These are phyloP conservation scores for Aspergillus sojae DNA, from an alignment of 2,329 filamentous ascomycete species.

Conservation along the genomic window DNA sequence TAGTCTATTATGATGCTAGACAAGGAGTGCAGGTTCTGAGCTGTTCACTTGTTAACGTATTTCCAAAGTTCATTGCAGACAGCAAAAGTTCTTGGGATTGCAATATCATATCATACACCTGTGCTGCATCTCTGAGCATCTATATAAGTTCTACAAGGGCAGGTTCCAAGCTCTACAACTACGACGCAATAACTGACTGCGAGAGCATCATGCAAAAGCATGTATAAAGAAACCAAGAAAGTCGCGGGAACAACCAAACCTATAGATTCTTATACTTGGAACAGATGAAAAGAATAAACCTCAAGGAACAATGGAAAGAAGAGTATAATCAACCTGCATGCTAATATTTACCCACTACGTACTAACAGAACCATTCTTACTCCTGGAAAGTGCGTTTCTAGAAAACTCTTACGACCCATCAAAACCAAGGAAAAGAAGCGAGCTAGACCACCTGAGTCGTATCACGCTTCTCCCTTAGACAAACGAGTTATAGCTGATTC, in stretches of 20 bases:
- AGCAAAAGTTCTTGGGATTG: background rate
- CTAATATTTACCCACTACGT: background rate
- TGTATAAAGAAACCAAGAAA: background rate
- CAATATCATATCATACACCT: background rate
- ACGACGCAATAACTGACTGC: background rate
- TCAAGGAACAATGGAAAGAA: background rate
- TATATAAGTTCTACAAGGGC: background rate
- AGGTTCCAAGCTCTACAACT: background rate
- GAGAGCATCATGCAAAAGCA: background rate
- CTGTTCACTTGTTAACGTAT: background rate
- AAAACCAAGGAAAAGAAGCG: background rate
- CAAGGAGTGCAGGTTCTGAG: background rate
- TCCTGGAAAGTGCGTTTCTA: background rate
- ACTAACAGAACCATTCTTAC: background rate
- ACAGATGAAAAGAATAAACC: background rate
- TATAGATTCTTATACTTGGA: background rate
- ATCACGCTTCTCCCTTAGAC: background rate
- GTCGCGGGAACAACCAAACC: background rate
- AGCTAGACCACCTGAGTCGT: background rate
- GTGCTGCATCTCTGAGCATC: background rate
- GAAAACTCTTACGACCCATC: background rate
- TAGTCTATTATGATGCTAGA: background rate
- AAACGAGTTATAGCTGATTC: background rate
- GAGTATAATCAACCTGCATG: background rate
- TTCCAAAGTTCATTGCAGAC: background rate